A percentile compares a stretch with the other conserved stretches of the same genome.
Evolutionary conservation across 805 yeast genomes (phyloP).

Genomic region (Debaryomyces tyrocola): DNA sequence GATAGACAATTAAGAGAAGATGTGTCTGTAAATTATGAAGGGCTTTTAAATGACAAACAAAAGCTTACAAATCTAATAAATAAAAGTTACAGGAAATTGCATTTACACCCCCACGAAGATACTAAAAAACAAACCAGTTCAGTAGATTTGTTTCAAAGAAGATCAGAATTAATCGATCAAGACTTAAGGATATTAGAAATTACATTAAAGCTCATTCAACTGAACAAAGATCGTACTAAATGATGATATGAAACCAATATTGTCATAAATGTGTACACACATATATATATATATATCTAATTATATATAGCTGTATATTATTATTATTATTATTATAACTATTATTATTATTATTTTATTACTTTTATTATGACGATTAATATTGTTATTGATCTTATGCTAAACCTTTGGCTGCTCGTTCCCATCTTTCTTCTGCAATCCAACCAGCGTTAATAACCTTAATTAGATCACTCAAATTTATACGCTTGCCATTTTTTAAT

Average conservation of each 20-base stretch:
- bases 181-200: constrained; percentile 69
- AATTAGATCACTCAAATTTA: constrained; percentile 73
- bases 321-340: no score
- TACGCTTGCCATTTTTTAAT: constrained; percentile 55
- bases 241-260: neutral
- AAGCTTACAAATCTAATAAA: constrained; percentile 23
- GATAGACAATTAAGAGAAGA: constrained; percentile 35
- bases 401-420: constrained; percentile 44
- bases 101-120: neutral
- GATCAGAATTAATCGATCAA: constrained; percentile 71
- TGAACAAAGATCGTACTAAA: neutral
- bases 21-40: constrained; percentile 29
- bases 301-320: no score
- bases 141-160: constrained; percentile 17
- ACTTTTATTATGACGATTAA: neutral
- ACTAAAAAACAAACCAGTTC: neutral
- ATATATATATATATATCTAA: no score
- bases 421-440: constrained; percentile 78
- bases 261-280: no score
- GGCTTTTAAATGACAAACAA: constrained; percentile 20
- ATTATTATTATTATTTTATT: neutral
- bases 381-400: constrained; percentile 13
- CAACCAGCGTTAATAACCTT: constrained; percentile 81
- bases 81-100: constrained; percentile 2
- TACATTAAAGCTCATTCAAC: constrained; percentile 33